phyloP scores from a whole-genome alignment of 148 eudicot species.

The Suaeda aralocaspica region DNA sequence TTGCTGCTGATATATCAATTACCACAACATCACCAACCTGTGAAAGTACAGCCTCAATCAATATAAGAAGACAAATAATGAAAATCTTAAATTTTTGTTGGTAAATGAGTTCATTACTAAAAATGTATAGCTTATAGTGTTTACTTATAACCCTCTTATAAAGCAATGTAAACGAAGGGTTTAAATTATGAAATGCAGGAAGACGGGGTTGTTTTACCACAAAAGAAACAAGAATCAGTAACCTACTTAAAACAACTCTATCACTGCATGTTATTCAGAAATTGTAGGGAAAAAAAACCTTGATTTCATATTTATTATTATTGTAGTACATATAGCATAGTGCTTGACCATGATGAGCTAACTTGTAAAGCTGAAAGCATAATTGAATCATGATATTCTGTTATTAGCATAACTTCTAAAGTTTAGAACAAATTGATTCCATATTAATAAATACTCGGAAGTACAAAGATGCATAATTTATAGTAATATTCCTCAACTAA shows the following conservation, averaged over 20 bases:
- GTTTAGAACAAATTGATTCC: neutral
- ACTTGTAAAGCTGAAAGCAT: neutral
- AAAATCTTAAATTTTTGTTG: too few relatives aligned
- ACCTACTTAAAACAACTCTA: neutral
- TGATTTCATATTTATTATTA: too few relatives aligned
- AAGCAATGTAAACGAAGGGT: neutral
- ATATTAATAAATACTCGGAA: neutral
- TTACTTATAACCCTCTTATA: neutral
- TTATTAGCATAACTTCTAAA: neutral
- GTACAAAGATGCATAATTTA: neutral
- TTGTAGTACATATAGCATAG: neutral
- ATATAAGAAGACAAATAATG: constrained; percentile 1
- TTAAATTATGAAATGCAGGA: neutral
- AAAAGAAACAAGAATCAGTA: neutral
- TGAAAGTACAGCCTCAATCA: constrained; percentile 20
- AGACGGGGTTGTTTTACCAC: neutral
- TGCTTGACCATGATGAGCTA: neutral
- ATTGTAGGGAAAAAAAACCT: neutral
- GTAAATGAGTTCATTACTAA: neutral
- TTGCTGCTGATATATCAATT: constrained; percentile 86
- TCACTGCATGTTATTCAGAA: neutral
- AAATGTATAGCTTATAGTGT: neutral
- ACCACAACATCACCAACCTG: constrained; percentile 94
- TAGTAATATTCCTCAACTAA: neutral
- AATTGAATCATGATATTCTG: neutral